Evolutionary conservation across 169 alveolate genomes (phyloP).

Genomic region (Eimeria acervulina): DNA sequence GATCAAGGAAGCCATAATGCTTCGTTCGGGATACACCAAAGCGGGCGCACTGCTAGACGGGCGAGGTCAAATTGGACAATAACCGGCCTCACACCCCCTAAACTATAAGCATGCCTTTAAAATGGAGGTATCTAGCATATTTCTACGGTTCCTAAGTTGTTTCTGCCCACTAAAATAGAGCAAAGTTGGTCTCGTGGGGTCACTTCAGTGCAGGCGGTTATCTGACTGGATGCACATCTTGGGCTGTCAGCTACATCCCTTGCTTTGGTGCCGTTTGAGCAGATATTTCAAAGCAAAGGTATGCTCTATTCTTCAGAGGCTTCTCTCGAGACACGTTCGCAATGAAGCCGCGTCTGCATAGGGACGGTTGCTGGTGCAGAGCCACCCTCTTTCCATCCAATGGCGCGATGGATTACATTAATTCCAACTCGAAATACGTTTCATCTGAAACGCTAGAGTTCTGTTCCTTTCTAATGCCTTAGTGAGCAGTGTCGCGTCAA

Average conservation of each 20-base stretch:
- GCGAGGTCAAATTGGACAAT: background rate
- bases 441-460: background rate
- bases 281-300: background rate
- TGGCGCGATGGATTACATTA: background rate
- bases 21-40: too few species aligned
- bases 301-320: background rate
- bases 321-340: background rate
- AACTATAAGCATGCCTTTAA: background rate
- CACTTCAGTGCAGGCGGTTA: background rate
- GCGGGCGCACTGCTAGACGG: too few species aligned
- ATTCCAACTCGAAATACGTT: background rate
- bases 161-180: background rate
- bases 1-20: background rate
- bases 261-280: background rate
- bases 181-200: slow-evolving; percentile 14
- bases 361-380: slow-evolving; percentile 36
- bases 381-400: background rate
- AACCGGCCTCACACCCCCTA: background rate
- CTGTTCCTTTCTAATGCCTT: background rate
- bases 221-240: background rate
- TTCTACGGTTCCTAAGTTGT: background rate
- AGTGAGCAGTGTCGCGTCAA: background rate
- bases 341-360: background rate
- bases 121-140: background rate
- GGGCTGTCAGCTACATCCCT: slow-evolving; percentile 4